Evolutionary conservation across 768 basidiomycete genomes (phyloP).

Genomic region (Suillus paluster): DNA sequence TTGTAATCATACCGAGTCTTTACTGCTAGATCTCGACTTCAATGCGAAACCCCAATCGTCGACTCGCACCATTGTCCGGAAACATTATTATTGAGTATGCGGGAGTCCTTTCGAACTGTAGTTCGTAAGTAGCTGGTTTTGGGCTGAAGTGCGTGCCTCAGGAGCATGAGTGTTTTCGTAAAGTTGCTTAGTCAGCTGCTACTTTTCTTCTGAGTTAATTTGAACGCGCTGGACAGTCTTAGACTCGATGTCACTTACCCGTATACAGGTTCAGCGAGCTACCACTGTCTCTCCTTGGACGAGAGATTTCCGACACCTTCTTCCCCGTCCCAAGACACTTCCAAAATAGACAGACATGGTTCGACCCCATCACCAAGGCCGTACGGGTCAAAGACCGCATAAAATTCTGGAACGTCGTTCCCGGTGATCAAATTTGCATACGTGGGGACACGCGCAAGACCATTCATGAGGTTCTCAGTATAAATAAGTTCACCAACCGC

Average conservation of each 20-base stretch:
- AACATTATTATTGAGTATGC: neutral
- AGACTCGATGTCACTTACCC: conserved; percentile 34
- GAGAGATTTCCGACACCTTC: conserved; percentile 68
- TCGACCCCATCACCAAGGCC: conserved; percentile 52
- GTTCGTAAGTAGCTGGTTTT: neutral
- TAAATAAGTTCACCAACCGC: conserved; percentile 75
- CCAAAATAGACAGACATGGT: conserved; percentile 47
- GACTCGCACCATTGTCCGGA: neutral
- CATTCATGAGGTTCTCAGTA: conserved; percentile 71
- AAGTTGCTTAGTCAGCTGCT: conserved; percentile 2
- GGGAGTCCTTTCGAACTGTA: too few relatives aligned
- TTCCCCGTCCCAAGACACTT: conserved; percentile 62
- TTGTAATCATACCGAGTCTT: conserved; percentile 15
- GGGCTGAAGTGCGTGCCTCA: neutral
- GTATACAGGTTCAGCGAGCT: conserved; percentile 47
- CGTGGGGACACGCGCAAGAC: conserved; percentile 63
- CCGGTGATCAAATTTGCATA: conserved; percentile 78
- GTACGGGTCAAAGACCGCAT: conserved; percentile 71
- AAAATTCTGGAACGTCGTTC: conserved; percentile 87
- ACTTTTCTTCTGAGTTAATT: neutral
- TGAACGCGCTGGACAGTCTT: neutral
- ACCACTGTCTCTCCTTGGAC: conserved; percentile 59
- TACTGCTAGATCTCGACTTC: neutral
- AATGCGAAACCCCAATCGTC: neutral
- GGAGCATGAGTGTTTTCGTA: neutral